Conservation (phyloP, 2,329 filamentous ascomycete species). For the Cadophora gregata region DNA sequence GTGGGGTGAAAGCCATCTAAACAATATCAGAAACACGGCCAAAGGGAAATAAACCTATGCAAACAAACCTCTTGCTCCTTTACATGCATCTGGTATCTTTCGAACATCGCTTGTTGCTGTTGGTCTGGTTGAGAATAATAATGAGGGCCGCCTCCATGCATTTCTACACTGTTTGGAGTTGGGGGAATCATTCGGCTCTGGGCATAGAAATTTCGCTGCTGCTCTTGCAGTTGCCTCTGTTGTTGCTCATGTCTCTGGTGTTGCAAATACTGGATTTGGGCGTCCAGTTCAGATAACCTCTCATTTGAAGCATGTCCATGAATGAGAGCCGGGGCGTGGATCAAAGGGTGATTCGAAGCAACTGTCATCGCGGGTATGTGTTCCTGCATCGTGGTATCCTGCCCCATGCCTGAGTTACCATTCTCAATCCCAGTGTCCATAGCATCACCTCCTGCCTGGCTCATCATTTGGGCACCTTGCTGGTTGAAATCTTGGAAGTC, state of each 20-base stretch:
- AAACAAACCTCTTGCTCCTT: constrained; percentile 67
- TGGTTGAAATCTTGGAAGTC: constrained; percentile 62
- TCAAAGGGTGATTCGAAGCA: constrained; percentile 49
- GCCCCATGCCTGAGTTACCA: constrained; percentile 31
- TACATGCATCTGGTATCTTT: constrained; percentile 62
- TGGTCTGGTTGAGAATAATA: constrained; percentile 62
- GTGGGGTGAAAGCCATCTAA: constrained; percentile 78
- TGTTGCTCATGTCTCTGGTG: constrained; percentile 68
- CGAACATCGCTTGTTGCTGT: constrained; percentile 67
- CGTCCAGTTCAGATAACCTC: constrained; percentile 64
- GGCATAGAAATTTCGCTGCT: constrained; percentile 58
- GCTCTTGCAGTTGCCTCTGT: constrained; percentile 51
- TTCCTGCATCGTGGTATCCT: constrained; percentile 50
- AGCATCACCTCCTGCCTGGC: constrained; percentile 45
- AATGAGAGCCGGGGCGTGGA: constrained; percentile 48
- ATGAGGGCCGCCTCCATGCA: constrained; percentile 63
- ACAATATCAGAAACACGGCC: constrained; percentile 2
- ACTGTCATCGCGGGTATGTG: constrained; percentile 57
- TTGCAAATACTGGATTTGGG: constrained; percentile 69
- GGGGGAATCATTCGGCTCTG: constrained; percentile 72
- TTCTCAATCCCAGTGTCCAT: constrained; percentile 55
- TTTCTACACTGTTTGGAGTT: constrained; percentile 81
- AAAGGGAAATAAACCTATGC: neutral
- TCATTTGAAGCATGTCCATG: constrained; percentile 55
- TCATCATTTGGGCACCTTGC: constrained; percentile 41